A percentile compares a stretch with the other conserved stretches of the same genome.
Evolutionary conservation across 2,329 filamentous ascomycete species (phyloP).

Genomic region (Neurospora sp.): DNA sequence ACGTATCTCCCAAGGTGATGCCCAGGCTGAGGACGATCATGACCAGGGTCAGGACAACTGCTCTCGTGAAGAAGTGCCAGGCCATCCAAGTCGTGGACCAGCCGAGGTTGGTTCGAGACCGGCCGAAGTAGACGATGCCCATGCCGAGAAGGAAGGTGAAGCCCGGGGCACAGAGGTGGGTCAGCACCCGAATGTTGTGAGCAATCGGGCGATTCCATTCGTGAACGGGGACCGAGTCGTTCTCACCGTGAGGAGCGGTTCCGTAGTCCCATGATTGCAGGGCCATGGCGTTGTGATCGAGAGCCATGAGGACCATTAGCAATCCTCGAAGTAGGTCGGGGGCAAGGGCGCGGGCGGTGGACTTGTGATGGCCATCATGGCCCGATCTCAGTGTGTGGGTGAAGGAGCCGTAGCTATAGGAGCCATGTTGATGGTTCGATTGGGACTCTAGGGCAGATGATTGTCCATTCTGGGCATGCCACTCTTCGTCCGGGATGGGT

Average conservation of each 20-base stretch:
- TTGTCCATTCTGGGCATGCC: background rate
- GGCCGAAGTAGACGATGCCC: slow-evolving; percentile 34
- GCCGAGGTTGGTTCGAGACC: slow-evolving; percentile 29
- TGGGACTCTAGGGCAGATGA: background rate
- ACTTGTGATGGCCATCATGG: background rate
- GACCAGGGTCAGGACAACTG: slow-evolving; percentile 26
- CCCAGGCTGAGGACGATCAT: slow-evolving; percentile 23
- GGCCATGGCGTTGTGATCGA: slow-evolving; percentile 31
- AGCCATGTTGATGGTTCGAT: background rate
- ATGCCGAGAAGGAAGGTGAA: slow-evolving; percentile 37
- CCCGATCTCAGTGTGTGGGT: background rate
- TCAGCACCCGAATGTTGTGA: slow-evolving; percentile 31
- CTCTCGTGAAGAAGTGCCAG: slow-evolving; percentile 30
- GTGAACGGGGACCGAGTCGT: slow-evolving; percentile 25
- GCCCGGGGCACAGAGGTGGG: slow-evolving; percentile 35
- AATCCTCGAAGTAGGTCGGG: slow-evolving; percentile 36
- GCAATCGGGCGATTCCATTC: slow-evolving; percentile 29
- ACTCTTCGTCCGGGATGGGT: background rate
- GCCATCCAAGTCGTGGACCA: slow-evolving; percentile 28
- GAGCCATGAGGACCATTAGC: slow-evolving; percentile 34
- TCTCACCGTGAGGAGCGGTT: slow-evolving; percentile 27
- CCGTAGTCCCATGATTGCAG: slow-evolving; percentile 33
- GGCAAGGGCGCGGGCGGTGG: slow-evolving; percentile 25
- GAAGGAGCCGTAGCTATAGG: background rate
- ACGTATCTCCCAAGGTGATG: slow-evolving; percentile 25